phyloP scores from a whole-genome alignment of 768 basidiomycete species.

The Gloeopeniophorella convolvens region DNA sequence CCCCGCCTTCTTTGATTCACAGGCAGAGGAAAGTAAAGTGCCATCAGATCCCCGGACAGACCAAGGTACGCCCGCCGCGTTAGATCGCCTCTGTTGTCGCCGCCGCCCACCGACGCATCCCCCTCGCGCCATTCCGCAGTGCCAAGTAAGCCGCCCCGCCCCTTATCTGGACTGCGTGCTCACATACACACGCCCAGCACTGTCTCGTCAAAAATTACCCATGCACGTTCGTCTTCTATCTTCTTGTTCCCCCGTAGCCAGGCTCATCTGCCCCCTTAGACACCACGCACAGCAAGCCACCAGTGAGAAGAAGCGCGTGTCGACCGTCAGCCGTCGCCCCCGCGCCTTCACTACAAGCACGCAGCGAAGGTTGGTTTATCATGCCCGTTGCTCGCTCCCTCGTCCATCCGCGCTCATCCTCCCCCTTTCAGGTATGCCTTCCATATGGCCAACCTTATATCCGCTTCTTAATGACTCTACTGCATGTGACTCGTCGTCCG shows the following conservation, averaged over 20 bases:
- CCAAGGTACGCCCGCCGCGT: slow-evolving; percentile 9
- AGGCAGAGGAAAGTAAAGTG: slow-evolving; percentile 89
- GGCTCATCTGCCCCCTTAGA: slow-evolving; percentile 32
- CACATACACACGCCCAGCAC: slow-evolving; percentile 41
- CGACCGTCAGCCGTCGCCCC: slow-evolving; percentile 52
- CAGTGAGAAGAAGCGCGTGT: slow-evolving; percentile 71
- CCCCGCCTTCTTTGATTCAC: slow-evolving; percentile 5
- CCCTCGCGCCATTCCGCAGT: slow-evolving; percentile 11
- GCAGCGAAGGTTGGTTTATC: slow-evolving; percentile 37
- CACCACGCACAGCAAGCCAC: slow-evolving; percentile 82
- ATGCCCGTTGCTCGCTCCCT: slow-evolving; percentile 14
- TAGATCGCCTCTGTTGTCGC: neutral
- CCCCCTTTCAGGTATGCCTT: neutral
- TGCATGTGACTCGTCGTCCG: neutral
- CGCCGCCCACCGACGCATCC: neutral
- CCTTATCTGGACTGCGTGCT: neutral
- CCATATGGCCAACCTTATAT: neutral
- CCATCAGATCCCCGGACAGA: slow-evolving; percentile 67
- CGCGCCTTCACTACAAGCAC: slow-evolving; percentile 49
- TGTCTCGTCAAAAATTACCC: slow-evolving; percentile 84
- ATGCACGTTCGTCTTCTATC: slow-evolving; percentile 66
- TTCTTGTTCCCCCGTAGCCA: slow-evolving; percentile 21
- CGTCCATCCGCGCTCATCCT: slow-evolving; percentile 6
- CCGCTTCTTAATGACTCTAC: neutral
- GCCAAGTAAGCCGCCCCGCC: slow-evolving; percentile 17